These are phyloP conservation scores for Fusarium algeriense DNA, from an alignment of 2,329 filamentous ascomycete species.

Conservation along the genomic window DNA sequence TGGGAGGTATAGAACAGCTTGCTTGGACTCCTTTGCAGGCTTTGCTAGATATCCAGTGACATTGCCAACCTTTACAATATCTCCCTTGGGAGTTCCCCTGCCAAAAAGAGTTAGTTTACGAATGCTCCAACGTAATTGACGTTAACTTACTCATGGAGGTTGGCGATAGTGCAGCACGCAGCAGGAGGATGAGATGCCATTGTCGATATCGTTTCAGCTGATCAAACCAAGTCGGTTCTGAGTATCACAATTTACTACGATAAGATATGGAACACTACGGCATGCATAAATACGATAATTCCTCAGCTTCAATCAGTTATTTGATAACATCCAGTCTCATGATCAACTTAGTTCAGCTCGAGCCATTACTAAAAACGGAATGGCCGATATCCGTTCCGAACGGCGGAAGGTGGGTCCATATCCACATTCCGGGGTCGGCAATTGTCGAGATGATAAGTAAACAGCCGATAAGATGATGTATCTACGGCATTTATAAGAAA, in stretches of 20 bases:
- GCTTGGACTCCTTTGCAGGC: neutral
- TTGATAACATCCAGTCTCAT: neutral
- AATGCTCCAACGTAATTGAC: no score
- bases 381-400: slow-evolving; percentile 16
- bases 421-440: slow-evolving; percentile 4
- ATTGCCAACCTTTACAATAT: neutral
- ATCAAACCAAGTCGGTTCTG: neutral
- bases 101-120: no score
- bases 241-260: neutral
- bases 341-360: neutral
- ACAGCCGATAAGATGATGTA: neutral
- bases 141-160: slow-evolving; percentile 29
- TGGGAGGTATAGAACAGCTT: slow-evolving; percentile 59
- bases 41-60: slow-evolving; percentile 9
- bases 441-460: neutral
- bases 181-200: slow-evolving; percentile 30
- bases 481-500: neutral
- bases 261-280: neutral
- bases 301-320: neutral
- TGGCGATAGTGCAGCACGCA: slow-evolving; percentile 18
- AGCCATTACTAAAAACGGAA: slow-evolving; percentile 2
- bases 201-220: neutral
- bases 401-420: slow-evolving; percentile 24
- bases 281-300: slow-evolving; percentile 10
- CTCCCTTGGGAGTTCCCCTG: slow-evolving; percentile 1